Evolutionary conservation across 1,284 basidiomycete species (phyloP), one percentile per base, ranked within the genome.

Genomic region (Ceratorhiza oryzae-sativae): DNA sequence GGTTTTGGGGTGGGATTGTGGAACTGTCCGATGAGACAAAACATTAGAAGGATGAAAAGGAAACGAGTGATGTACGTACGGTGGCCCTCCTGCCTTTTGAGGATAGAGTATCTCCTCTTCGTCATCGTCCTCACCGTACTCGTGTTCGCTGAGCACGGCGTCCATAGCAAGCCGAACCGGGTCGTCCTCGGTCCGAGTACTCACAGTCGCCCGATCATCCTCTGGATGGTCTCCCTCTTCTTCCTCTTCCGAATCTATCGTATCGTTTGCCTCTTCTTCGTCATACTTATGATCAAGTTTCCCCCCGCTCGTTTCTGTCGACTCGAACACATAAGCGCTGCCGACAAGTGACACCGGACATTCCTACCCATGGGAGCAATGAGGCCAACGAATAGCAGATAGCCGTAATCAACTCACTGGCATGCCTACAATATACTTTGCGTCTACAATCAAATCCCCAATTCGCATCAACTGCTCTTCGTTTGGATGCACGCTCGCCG

Each of bases 391-490:
- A 25, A 74, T 71, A 5, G 53, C 25, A n/a, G 27, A 62, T 18
- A 27, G 58, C 8, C 18, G 27, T 34, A 48, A 53, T 1, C 39
- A 42, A 78, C 83, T 75, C 74, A 90, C 91, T 80, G 88, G 84
- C 60, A 86, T 80, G 58, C 84, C 83, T 13, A 85, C 86, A n/a
- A 95, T 78, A 9, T 81, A 81, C 74, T 84, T 86, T 1, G 90
- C 91, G 77, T 98, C 95, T 30, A 85, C 83, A 65, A 96, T 83
- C 58, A 98, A 82, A 80, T 98, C 96, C 36, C 87, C 85, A 68
- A 98, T 92, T 72, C 97, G 86, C 94, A 97, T 97, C 59, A 98
- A 82, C 77, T 96, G 93, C 82, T 96, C 94, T 76, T 94, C 95
- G 76, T 97, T 98, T 1, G 96, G 96, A 82, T 97, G 96, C 8